A percentile compares a stretch with the other conserved stretches of the same genome.
Evolutionary conservation across 768 basidiomycete species (phyloP).

Genomic region (Pleurotus eryngii): DNA sequence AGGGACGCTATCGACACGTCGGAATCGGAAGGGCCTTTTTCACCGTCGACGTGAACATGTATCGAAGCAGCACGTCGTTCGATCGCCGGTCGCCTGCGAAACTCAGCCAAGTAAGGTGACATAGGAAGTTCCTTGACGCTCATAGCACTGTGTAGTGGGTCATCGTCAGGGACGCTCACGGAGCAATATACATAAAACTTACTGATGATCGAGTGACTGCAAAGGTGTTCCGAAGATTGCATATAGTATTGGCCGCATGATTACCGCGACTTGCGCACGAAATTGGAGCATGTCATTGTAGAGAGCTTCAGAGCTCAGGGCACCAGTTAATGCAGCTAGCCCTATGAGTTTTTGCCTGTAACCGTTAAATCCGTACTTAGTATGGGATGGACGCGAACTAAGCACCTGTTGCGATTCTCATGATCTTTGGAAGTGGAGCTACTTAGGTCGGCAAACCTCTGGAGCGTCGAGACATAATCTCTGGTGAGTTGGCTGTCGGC

Average conservation of each 20-base stretch:
- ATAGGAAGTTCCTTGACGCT: constrained; percentile 65
- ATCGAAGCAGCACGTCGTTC: constrained; percentile 88
- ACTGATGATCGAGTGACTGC: constrained; percentile 67
- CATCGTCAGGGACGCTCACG: constrained; percentile 10
- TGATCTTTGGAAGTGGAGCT: constrained; percentile 50
- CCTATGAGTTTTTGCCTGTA: constrained; percentile 81
- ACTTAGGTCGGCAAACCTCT: constrained; percentile 62
- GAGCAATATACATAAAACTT: constrained; percentile 20
- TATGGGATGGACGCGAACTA: neutral
- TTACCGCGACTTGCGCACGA: constrained; percentile 61
- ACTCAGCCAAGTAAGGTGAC: constrained; percentile 82
- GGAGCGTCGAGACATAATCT: constrained; percentile 67
- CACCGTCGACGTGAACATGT: constrained; percentile 84
- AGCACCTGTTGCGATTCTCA: constrained; percentile 74
- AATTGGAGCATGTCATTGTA: constrained; percentile 74
- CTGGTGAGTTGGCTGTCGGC: constrained; percentile 67
- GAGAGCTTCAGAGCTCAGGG: constrained; percentile 80
- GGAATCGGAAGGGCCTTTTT: constrained; percentile 69
- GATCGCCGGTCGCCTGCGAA: constrained; percentile 71
- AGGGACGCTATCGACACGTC: constrained; percentile 79
- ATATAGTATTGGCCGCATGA: constrained; percentile 69
- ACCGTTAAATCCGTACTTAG: constrained; percentile 3
- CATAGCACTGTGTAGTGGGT: constrained; percentile 39
- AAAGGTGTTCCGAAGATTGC: constrained; percentile 65
- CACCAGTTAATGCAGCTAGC: constrained; percentile 76